Evolutionary conservation across 352 stramenopile genomes (phyloP).

Genomic region (Pythium utonaiense): DNA sequence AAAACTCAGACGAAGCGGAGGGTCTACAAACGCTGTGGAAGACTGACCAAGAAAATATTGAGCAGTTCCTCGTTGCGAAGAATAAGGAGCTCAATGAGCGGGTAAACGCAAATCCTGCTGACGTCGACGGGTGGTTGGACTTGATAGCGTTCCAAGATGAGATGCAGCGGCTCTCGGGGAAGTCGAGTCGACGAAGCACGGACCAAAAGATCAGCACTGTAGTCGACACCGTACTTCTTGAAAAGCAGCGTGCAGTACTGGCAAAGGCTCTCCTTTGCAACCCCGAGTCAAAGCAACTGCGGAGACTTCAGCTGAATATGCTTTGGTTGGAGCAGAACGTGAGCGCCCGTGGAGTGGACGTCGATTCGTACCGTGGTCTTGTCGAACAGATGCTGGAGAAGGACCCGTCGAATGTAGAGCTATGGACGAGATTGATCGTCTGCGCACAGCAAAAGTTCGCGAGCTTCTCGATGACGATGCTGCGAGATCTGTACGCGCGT

Average conservation of each 20-base stretch:
- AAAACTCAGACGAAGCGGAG: conserved; percentile 2
- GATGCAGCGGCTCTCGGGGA: conserved; percentile 29
- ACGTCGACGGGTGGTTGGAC: conserved; percentile 58
- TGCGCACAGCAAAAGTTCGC: conserved; percentile 59
- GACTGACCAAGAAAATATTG: conserved; percentile 62
- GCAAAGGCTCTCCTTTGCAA: conserved; percentile 48
- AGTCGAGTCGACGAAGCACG: conserved; percentile 1
- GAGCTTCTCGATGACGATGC: conserved; percentile 59
- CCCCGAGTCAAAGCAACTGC: conserved; percentile 40
- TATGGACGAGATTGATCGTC: conserved; percentile 61
- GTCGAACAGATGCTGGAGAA: conserved; percentile 51
- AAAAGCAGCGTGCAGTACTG: conserved; percentile 69
- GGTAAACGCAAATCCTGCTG: conserved; percentile 24
- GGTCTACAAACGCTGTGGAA: conserved; percentile 25
- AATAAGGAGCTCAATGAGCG: conserved; percentile 41
- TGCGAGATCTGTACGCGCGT: conserved; percentile 70
- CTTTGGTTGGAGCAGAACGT: conserved; percentile 22
- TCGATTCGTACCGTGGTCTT: conserved; percentile 31
- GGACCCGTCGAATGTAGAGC: conserved; percentile 39
- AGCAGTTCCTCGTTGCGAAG: conserved; percentile 53
- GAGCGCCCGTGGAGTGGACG: conserved; percentile 5
- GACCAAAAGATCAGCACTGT: conserved; percentile 24
- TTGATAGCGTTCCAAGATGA: conserved; percentile 78
- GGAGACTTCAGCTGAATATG: conserved; percentile 52
- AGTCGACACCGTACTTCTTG: conserved; percentile 30